phyloP scores from a whole-genome alignment of 805 yeast genomes.

The Candida yuanshanica region DNA sequence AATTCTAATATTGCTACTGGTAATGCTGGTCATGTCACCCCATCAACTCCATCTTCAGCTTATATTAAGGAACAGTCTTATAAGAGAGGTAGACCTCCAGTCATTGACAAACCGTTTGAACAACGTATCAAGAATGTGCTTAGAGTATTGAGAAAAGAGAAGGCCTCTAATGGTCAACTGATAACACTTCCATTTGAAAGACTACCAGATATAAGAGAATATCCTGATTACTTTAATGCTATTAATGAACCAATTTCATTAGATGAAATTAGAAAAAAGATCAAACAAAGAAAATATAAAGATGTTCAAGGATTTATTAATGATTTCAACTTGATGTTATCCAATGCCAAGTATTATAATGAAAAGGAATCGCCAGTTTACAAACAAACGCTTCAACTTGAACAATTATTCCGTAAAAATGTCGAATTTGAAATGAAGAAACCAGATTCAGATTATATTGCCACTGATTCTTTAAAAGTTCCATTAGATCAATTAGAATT shows the following conservation, averaged over 20 bases:
- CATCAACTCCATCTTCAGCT: slow-evolving; percentile 9
- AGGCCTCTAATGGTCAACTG: slow-evolving; percentile 43
- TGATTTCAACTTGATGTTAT: slow-evolving; percentile 71
- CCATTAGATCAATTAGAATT: slow-evolving; percentile 77
- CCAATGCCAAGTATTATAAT: slow-evolving; percentile 64
- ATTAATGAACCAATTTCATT: slow-evolving; percentile 59
- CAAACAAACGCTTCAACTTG: slow-evolving; percentile 59
- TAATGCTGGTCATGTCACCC: background rate
- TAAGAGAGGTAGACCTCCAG: slow-evolving; percentile 87
- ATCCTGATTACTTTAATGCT: slow-evolving; percentile 40
- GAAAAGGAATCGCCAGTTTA: slow-evolving; percentile 51
- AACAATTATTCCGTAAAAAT: slow-evolving; percentile 50
- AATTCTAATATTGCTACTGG: background rate
- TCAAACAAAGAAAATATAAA: slow-evolving; percentile 77
- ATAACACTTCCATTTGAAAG: slow-evolving; percentile 70
- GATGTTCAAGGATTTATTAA: slow-evolving; percentile 69
- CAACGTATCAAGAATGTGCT: slow-evolving; percentile 84
- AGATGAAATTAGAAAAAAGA: slow-evolving; percentile 71
- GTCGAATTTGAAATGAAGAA: slow-evolving; percentile 67
- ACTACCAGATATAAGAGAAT: slow-evolving; percentile 58
- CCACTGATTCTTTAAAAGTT: slow-evolving; percentile 50
- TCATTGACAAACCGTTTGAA: slow-evolving; percentile 87
- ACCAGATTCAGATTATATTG: slow-evolving; percentile 73
- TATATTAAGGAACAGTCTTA: slow-evolving; percentile 21
- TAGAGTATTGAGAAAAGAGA: slow-evolving; percentile 72